Evolutionary conservation across 1,284 basidiomycete genomes (phyloP).

Genomic region (Caloboletus inedulis): DNA sequence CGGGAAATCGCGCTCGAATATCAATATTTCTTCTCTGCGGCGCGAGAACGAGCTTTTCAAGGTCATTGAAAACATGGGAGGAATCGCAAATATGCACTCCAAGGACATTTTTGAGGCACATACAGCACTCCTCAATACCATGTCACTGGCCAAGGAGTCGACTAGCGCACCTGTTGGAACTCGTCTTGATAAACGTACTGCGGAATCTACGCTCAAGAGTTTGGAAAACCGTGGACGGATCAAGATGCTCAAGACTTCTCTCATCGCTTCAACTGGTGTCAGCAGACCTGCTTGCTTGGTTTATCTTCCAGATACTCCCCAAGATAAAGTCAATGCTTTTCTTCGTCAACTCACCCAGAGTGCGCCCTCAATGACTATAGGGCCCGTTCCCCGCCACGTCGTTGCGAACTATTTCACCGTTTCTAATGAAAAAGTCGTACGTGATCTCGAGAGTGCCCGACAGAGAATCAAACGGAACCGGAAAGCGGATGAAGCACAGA

Average conservation of each 20-base stretch:
- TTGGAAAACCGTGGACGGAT: slow-evolving; percentile 62
- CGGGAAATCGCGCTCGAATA: slow-evolving; percentile 36
- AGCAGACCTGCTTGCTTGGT: slow-evolving; percentile 55
- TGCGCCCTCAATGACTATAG: slow-evolving; percentile 32
- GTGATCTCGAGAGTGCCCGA: slow-evolving; percentile 44
- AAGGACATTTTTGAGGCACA: slow-evolving; percentile 70
- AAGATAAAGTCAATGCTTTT: slow-evolving; percentile 51
- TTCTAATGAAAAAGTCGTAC: slow-evolving; percentile 38
- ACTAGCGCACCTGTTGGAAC: slow-evolving; percentile 66
- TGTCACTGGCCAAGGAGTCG: slow-evolving; percentile 56
- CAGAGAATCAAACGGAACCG: slow-evolving; percentile 30
- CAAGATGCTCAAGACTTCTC: slow-evolving; percentile 59
- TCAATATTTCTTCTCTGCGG: slow-evolving; percentile 70
- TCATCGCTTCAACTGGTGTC: slow-evolving; percentile 52
- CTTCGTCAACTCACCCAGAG: slow-evolving; percentile 48
- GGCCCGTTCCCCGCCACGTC: slow-evolving; percentile 45
- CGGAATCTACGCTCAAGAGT: slow-evolving; percentile 53
- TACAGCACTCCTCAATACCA: slow-evolving; percentile 50
- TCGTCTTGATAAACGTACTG: slow-evolving; percentile 70
- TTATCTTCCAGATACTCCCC: slow-evolving; percentile 54
- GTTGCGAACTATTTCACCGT: slow-evolving; percentile 47
- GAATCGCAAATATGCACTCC: slow-evolving; percentile 60
- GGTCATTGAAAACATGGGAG: slow-evolving; percentile 59
- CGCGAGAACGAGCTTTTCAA: slow-evolving; percentile 73
- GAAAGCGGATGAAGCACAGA: slow-evolving; percentile 34